Percentiles rank a stretch among this genome's conserved stretches.
Conservation (phyloP, 768 basidiomycete species). For the Lentinula detonsa region DNA sequence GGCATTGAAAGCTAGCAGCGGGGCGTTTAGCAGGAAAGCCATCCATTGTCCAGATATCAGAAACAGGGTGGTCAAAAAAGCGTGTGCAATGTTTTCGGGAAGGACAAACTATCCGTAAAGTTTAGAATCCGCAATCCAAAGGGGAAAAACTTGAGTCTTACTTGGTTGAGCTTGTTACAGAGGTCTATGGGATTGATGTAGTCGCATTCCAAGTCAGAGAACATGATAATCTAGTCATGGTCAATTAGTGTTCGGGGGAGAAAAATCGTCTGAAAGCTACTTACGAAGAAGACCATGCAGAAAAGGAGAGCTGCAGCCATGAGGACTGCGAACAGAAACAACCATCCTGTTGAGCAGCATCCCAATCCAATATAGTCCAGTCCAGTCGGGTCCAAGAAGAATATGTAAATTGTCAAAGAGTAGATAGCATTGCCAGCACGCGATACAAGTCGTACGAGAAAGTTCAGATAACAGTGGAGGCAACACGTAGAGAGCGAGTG, state of each 20-base stretch:
- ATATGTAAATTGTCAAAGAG: neutral
- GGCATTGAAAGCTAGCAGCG: slow-evolving; percentile 83
- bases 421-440: neutral
- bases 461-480: neutral
- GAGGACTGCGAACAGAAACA: slow-evolving; percentile 95
- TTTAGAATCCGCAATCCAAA: neutral
- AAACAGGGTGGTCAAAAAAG: slow-evolving; percentile 86
- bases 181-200: slow-evolving; percentile 99
- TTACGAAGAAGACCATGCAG: slow-evolving; percentile 99
- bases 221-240: slow-evolving; percentile 92
- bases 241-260: neutral
- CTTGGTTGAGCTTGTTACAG: slow-evolving; percentile 98
- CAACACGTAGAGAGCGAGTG: neutral
- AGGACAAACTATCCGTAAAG: slow-evolving; percentile 74
- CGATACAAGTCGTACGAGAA: neutral
- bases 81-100: slow-evolving; percentile 94
- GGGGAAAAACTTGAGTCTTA: slow-evolving; percentile 25
- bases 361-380: neutral
- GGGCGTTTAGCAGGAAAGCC: slow-evolving; percentile 86
- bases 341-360: slow-evolving; percentile 59
- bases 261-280: slow-evolving; percentile 25
- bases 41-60: slow-evolving; percentile 94
- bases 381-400: neutral
- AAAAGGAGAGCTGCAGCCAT: slow-evolving; percentile 93
- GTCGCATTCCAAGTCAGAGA: slow-evolving; percentile 98